These are phyloP conservation scores for Helotiales sp. DNA, from an alignment of 2,329 filamentous ascomycete species.

Conservation along the genomic window DNA sequence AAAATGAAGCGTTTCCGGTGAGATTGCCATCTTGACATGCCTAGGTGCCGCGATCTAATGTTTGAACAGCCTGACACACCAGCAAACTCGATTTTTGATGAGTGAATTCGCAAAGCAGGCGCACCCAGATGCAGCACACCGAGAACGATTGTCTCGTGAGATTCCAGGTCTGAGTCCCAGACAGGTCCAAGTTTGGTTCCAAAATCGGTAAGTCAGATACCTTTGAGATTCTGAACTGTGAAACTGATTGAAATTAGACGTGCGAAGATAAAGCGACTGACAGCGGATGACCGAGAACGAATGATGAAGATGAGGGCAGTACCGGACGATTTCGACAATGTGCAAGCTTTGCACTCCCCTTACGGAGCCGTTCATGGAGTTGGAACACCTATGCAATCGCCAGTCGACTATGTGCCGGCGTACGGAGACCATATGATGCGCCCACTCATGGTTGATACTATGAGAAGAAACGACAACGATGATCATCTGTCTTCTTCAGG, in stretches of 20 bases:
- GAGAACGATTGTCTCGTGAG: constrained; percentile 82
- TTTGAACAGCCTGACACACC: constrained; percentile 75
- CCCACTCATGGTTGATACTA: constrained; percentile 67
- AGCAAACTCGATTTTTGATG: constrained; percentile 96
- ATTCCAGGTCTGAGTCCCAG: constrained; percentile 89
- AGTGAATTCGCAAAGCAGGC: constrained; percentile 95
- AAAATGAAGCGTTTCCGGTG: constrained; percentile 83
- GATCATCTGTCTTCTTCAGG: constrained; percentile 67
- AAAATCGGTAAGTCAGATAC: constrained; percentile 74
- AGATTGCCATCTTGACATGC: constrained; percentile 16
- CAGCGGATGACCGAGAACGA: constrained; percentile 67
- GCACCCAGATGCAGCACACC: constrained; percentile 87
- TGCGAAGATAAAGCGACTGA: constrained; percentile 71
- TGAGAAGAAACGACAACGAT: constrained; percentile 62
- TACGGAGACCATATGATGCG: constrained; percentile 58
- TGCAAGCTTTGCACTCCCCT: constrained; percentile 67
- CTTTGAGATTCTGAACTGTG: background rate
- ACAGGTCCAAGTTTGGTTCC: constrained; percentile 98
- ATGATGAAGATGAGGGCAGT: constrained; percentile 73
- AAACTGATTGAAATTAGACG: constrained; percentile 46
- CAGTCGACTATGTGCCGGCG: constrained; percentile 40
- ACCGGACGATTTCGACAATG: constrained; percentile 69
- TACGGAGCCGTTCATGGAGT: constrained; percentile 53
- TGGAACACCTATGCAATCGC: constrained; percentile 35
- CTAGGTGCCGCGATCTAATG: constrained; percentile 36